Evolutionary conservation across 176 grass and related monocot genomes (phyloP).

Genomic region (Oryza meyeriana): DNA sequence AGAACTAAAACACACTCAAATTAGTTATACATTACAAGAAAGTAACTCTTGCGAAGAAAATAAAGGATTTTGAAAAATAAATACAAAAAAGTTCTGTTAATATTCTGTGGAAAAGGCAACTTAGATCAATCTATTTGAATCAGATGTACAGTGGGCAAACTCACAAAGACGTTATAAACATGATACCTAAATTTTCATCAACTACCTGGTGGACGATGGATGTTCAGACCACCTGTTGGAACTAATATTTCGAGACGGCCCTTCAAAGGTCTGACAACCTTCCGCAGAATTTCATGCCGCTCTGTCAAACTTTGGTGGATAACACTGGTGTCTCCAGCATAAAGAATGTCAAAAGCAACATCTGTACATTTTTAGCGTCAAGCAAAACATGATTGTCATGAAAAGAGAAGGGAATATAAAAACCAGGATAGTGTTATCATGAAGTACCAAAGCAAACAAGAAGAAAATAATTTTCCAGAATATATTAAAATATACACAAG

Average conservation of each 20-base stretch:
- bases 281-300: constrained; percentile 65
- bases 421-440: background rate
- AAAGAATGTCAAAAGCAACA: constrained; percentile 97
- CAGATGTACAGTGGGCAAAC: background rate
- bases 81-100: background rate
- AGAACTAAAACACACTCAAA: constrained; percentile 3
- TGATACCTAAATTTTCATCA: background rate
- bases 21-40: constrained; percentile 3
- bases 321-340: constrained; percentile 88
- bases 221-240: constrained; percentile 74
- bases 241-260: constrained; percentile 81
- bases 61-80: background rate
- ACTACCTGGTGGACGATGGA: constrained; percentile 54
- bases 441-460: background rate
- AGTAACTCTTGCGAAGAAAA: constrained; percentile 16
- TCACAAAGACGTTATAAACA: constrained; percentile 9
- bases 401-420: constrained; percentile 23
- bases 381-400: constrained; percentile 39
- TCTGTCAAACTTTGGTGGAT: constrained; percentile 89
- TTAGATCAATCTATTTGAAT: constrained; percentile 11
- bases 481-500: constrained; percentile 4
- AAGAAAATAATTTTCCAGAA: background rate
- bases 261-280: constrained; percentile 78
- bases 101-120: background rate
- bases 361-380: constrained; percentile 62